Evolutionary conservation across 108 stramenopile species (phyloP), one percentile per base, ranked within the genome.

Genomic region (Fistulifera solaris): DNA sequence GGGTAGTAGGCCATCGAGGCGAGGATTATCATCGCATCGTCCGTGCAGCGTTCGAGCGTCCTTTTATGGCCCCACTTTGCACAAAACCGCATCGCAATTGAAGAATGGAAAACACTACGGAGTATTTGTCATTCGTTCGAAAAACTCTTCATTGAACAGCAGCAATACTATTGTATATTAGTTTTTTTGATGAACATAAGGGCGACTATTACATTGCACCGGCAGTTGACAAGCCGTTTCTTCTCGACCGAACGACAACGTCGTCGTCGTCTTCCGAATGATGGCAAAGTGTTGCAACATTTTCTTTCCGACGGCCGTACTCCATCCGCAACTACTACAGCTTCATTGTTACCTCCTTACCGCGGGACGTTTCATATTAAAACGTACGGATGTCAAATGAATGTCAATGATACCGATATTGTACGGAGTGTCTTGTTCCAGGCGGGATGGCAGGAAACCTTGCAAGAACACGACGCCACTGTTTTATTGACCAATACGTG

Each of bases 381-480:
- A 76, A 99, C 97, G n/a, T 95, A 95, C 65, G 98, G 98, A 0
- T 99, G 98, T 75, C 95, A 98, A 66, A 98, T 98, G 97, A 99
- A 99, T 68, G 93, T 98, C 24, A 81, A 79, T 61, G 98, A 99
- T 59, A 75, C 81, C 16, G 96, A 98, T 49, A 89, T 99, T 59
- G 95, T 98, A 7, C 81, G 89, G 1, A 78, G 85, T 35, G 65
- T 97, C 2, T 64, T 97, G n/a, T 48, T 83, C 27, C 51, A 69
- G 42, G 16, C 49, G 21, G 69, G 69, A 39, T 66, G 57, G 40
- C 22, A 10, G 24, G 76, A 78, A 56, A 51, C 59, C 0, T 23
- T 46, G 22, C 17, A 43, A 2, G 65, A 78, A 65, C 19, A 40
- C 7, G 62, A 69, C 10, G 71, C 97, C 6, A 87, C 87, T 23